Percentiles rank a stretch among this genome's conserved stretches.
Evolutionary conservation across 768 basidiomycete species (phyloP).

Genomic region (Leccinellum luteum): DNA sequence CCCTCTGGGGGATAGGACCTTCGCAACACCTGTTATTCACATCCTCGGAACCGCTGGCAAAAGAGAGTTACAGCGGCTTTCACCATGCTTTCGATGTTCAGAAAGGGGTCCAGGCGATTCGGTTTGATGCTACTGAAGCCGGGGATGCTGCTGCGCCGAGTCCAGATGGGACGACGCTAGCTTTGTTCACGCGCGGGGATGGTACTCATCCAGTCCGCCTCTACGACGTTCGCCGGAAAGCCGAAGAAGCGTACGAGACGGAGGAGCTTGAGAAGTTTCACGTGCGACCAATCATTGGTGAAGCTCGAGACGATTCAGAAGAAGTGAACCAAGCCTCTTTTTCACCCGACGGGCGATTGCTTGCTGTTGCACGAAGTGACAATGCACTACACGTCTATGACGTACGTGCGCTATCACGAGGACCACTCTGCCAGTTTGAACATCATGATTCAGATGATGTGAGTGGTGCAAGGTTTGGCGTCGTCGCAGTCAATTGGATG

Average conservation of each 20-base stretch:
- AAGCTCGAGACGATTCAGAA: conserved; percentile 7
- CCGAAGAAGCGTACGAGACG: conserved; percentile 24
- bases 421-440: conserved; percentile 45
- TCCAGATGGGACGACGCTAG: conserved; percentile 38
- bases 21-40: conserved; percentile 47
- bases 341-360: conserved; percentile 59
- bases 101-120: conserved; percentile 21
- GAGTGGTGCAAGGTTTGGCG: conserved; percentile 40
- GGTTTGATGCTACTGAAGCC: conserved; percentile 46
- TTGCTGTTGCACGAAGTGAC: conserved; percentile 60
- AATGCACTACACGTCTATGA: conserved; percentile 64
- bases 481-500: conserved; percentile 55
- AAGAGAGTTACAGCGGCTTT: conserved; percentile 32
- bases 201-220: conserved; percentile 41
- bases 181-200: conserved; percentile 31
- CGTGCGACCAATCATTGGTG: background rate
- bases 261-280: conserved; percentile 38
- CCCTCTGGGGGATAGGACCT: conserved; percentile 49
- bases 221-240: conserved; percentile 47
- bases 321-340: conserved; percentile 52
- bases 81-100: conserved; percentile 52
- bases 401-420: conserved; percentile 46
- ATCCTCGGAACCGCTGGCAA: conserved; percentile 48
- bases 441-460: conserved; percentile 41
- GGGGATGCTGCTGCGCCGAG: conserved; percentile 54